Base-by-base conservation (phyloP, 2,329 filamentous ascomycete genomes). In the Ophidiomyces ophidiicola region DNA sequence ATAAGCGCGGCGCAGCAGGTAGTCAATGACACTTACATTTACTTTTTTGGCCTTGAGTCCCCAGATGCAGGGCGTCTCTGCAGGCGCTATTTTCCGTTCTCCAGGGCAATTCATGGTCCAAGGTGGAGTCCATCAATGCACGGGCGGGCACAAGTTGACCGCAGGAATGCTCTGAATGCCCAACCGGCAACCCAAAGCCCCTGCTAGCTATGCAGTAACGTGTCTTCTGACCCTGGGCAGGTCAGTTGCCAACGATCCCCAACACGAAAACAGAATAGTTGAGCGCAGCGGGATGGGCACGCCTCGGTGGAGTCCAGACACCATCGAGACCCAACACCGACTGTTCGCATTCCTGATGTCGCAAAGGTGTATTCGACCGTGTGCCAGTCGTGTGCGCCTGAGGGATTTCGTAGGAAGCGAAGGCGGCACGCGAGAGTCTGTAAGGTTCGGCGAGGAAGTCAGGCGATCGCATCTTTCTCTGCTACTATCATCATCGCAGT, bases 141-240 rank as follows among this genome's bases (percentile, higher is more conserved):
- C 26, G 36, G 32, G 32, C 32, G 36, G 28, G 25, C 28, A 25
- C 28, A 39, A 32, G 26, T n/a, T 14, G 30, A 32, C 21, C 36
- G 28, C 20, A 25, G 14, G 20, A 12, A 20, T 11, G 14, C 29
- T 25, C 20, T 28, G 23, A 36, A n/a, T 39, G 36, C 36, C 36
- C 36, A 39, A 39, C 36, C 20, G 32, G 26, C 28, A 32, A 25
- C 36, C 28, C 21, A 18, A 32, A 19, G 8, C 36, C 28, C 28
- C 30, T 32, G 21, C 15, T 32, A n/a, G 30, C 15, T 32, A n/a
- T 32, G 29, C 36, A 18, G 36, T 30, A 32, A 32, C 36, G 36
- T 30, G 30, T 39, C 36, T 39, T 32, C 36, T 39, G 36, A 39
- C 36, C 36, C 36, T 32, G 29, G 28, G 20, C 29, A 18, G 29